These are phyloP conservation scores for Rhododendron vialii DNA, from an alignment of 148 eudicot genomes.

Conservation along the genomic window DNA sequence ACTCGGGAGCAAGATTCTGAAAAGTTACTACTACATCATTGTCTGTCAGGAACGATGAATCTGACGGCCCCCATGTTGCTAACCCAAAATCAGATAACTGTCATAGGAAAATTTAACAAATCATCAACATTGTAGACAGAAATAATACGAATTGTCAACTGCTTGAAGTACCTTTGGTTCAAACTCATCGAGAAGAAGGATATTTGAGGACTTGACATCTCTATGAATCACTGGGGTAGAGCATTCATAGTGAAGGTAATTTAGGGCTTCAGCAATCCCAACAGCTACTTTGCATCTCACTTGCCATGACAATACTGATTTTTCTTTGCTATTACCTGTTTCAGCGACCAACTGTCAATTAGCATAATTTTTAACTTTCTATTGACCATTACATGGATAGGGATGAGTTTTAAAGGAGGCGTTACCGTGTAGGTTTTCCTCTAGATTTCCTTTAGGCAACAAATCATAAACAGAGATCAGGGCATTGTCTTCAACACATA, in stretches of 20 bases:
- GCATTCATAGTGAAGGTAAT: conserved; percentile 63
- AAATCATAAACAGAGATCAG: conserved; percentile 75
- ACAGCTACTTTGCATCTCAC: conserved; percentile 63
- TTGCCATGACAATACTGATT: conserved; percentile 56
- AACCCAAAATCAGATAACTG: conserved; percentile 93
- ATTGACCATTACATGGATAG: background rate
- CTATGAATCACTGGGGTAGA: conserved; percentile 70
- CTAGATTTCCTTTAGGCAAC: conserved; percentile 70
- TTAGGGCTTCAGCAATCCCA: conserved; percentile 74
- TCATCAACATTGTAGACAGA: background rate
- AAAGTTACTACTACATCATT: conserved; percentile 86
- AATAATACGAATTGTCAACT: background rate
- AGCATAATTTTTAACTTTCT: background rate
- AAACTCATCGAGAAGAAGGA: conserved; percentile 66
- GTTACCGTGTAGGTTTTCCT: conserved; percentile 68
- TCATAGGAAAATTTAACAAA: background rate
- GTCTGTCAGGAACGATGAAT: conserved; percentile 39
- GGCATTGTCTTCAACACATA: conserved; percentile 56
- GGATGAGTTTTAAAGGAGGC: background rate
- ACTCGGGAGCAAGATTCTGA: conserved; percentile 94
- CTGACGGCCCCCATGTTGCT: conserved; percentile 77
- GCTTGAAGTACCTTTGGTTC: conserved; percentile 61
- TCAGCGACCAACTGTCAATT: conserved; percentile 9
- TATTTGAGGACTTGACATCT: conserved; percentile 95
- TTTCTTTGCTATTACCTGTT: conserved; percentile 40